These are phyloP conservation scores for Pseudocercospora macadamiae DNA, from an alignment of 2,329 filamentous ascomycete species.

Conservation along the genomic window DNA sequence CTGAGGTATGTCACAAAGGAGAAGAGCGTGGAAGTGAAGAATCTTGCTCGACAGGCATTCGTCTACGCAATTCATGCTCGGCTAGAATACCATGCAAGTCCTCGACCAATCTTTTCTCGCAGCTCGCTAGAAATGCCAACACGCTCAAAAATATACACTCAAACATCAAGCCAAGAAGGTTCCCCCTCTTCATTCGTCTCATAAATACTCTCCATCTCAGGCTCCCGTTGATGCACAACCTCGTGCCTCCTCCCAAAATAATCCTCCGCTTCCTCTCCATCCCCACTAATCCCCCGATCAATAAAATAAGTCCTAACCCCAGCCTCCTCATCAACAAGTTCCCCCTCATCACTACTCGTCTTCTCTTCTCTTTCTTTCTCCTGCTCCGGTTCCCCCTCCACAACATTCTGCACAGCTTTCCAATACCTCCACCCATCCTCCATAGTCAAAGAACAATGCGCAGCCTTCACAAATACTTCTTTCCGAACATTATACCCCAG, in stretches of 20 bases:
- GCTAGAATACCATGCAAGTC: too few species aligned
- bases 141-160: not conserved
- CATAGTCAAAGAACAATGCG: slow-evolving; percentile 1
- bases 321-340: not conserved
- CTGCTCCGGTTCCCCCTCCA: not conserved
- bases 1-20: too few species aligned
- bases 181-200: slow-evolving; percentile 2
- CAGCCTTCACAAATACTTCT: not conserved
- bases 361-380: not conserved
- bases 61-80: too few species aligned
- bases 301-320: not conserved
- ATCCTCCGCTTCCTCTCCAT: too few species aligned
- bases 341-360: not conserved
- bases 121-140: too few species aligned
- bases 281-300: too few species aligned
- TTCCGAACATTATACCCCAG: not conserved
- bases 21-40: too few species aligned
- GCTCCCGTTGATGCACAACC: not conserved
- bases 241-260: not conserved
- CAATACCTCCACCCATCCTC: slow-evolving; percentile 5
- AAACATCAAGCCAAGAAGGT: not conserved
- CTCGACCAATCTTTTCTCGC: too few species aligned
- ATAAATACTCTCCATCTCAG: not conserved
- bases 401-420: not conserved
- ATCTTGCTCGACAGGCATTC: too few species aligned